Evolutionary conservation across 352 stramenopile genomes (phyloP).

Genomic region (Phytophthora pisi): DNA sequence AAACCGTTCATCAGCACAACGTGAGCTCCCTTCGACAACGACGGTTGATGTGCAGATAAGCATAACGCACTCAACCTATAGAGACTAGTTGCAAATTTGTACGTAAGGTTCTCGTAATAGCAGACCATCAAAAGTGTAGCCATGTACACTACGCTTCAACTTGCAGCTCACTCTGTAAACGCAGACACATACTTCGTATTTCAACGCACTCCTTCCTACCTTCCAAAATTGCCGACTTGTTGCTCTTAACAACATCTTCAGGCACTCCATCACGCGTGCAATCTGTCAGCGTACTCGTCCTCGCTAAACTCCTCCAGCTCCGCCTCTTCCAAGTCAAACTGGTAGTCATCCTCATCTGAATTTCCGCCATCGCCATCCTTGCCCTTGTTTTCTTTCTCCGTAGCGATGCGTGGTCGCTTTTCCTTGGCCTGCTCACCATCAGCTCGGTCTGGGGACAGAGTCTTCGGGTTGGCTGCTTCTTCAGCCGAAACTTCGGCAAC

Average conservation of each 20-base stretch:
- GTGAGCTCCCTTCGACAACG: conserved; percentile 77
- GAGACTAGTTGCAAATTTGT: conserved; percentile 23
- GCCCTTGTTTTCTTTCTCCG: conserved; percentile 21
- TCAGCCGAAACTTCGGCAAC: neutral
- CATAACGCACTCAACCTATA: conserved; percentile 27
- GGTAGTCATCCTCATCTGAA: conserved; percentile 28
- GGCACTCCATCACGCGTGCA: conserved; percentile 18
- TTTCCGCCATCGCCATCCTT: conserved; percentile 15
- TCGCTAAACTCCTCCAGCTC: conserved; percentile 33
- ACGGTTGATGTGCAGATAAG: conserved; percentile 33
- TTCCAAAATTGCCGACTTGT: no score
- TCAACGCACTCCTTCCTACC: neutral
- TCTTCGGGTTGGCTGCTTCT: conserved; percentile 4
- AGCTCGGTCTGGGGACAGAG: neutral
- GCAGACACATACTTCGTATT: neutral
- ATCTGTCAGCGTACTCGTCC: conserved; percentile 29
- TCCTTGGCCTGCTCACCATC: conserved; percentile 17
- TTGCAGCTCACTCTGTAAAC: neutral
- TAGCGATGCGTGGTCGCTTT: conserved; percentile 16
- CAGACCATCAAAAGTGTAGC: neutral
- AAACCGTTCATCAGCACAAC: conserved; percentile 73
- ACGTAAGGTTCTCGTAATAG: conserved; percentile 36
- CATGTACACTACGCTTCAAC: no score
- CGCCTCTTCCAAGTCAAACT: conserved; percentile 36
- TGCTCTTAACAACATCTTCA: neutral